phyloP scores from a whole-genome alignment of 2,329 filamentous ascomycete genomes.

The Zymoseptoria ardabiliae region DNA sequence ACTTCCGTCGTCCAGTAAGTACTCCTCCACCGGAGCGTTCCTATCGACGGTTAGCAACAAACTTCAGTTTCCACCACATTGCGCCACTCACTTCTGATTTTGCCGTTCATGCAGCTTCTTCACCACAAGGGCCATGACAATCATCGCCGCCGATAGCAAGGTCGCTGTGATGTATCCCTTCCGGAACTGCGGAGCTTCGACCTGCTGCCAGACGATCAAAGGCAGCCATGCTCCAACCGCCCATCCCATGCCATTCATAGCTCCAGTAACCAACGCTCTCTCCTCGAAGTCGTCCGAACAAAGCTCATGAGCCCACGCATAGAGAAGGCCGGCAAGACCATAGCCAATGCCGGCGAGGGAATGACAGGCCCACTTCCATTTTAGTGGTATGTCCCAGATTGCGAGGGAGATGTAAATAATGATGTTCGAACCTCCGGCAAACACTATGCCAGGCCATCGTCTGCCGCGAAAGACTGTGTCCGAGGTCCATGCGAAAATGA shows the following conservation, averaged over 20 bases:
- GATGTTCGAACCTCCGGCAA: slow-evolving; percentile 43
- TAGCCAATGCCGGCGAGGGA: slow-evolving; percentile 45
- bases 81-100: neutral
- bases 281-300: slow-evolving; percentile 55
- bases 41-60: neutral
- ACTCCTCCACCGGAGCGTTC: neutral
- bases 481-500: slow-evolving; percentile 60
- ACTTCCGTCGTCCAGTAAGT: neutral
- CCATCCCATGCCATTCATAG: slow-evolving; percentile 64
- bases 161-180: slow-evolving; percentile 55
- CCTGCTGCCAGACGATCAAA: slow-evolving; percentile 57
- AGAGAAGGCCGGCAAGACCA: slow-evolving; percentile 43
- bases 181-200: slow-evolving; percentile 38
- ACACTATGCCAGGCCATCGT: slow-evolving; percentile 58
- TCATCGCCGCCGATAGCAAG: slow-evolving; percentile 43
- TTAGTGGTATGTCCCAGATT: slow-evolving; percentile 40
- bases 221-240: slow-evolving; percentile 63
- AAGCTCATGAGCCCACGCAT: slow-evolving; percentile 45
- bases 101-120: slow-evolving; percentile 38
- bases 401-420: slow-evolving; percentile 37
- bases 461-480: slow-evolving; percentile 53
- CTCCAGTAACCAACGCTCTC: slow-evolving; percentile 54
- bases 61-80: neutral
- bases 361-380: slow-evolving; percentile 59
- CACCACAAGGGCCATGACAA: slow-evolving; percentile 45